Conservation (phyloP, 129 eudicot species). For the Erigeron canadensis region DNA sequence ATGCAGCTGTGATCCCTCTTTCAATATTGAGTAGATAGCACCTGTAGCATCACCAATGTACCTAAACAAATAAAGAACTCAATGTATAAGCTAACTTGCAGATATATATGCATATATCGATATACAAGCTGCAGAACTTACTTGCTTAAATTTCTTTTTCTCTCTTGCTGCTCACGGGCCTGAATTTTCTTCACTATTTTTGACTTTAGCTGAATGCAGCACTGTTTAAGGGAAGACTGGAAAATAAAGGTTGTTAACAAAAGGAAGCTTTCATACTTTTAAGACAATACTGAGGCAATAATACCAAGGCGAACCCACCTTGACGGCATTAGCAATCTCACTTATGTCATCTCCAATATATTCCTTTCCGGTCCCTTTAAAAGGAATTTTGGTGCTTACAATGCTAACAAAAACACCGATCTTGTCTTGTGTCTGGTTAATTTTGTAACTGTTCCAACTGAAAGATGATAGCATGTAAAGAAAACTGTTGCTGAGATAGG, state of each 20-base stretch:
- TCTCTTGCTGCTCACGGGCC: constrained; percentile 99
- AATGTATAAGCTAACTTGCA: not conserved
- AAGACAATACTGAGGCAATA: not conserved
- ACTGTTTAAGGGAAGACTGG: constrained; percentile 83
- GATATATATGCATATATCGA: not conserved
- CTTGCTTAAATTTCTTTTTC: constrained; percentile 88
- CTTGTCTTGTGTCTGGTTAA: constrained; percentile 94
- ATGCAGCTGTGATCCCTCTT: constrained; percentile 57
- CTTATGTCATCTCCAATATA: constrained; percentile 99
- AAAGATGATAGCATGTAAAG: constrained; percentile 21
- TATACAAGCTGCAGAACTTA: constrained; percentile 24
- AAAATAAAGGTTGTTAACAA: constrained; percentile 23
- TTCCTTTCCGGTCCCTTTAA: constrained; percentile 99
- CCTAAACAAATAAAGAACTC: constrained; percentile 37
- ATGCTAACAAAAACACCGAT: constrained; percentile 98
- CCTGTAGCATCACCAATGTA: constrained; percentile 74
- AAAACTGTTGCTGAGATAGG: not conserved
- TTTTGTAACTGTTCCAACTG: constrained; percentile 96
- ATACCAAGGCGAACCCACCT: constrained; percentile 39
- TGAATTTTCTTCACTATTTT: constrained; percentile 92
- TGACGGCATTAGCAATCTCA: constrained; percentile 94
- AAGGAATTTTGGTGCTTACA: constrained; percentile 97
- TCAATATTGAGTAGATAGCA: constrained; percentile 68
- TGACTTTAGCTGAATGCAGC: constrained; percentile 82
- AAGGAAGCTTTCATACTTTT: constrained; percentile 1